A percentile compares a stretch with the other conserved stretches of the same genome.
These are phyloP conservation scores for Pseudevernia furfuracea DNA, from an alignment of 495 filamentous ascomycete genomes.

Conservation along the genomic window DNA sequence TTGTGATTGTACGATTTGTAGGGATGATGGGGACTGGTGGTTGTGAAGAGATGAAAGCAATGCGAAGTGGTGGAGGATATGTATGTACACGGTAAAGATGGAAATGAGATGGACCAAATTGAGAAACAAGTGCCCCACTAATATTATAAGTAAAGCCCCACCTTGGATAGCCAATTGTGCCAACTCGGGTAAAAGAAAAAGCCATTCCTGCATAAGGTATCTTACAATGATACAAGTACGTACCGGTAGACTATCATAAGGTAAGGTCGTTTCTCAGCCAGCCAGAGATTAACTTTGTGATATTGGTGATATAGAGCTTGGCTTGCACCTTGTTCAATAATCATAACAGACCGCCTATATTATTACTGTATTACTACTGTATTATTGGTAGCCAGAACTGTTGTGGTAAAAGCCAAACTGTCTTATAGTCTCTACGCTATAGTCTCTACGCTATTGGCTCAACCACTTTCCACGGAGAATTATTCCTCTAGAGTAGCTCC, in stretches of 20 bases:
- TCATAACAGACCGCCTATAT: no score
- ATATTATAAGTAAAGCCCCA: not conserved
- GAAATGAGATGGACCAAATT: not conserved
- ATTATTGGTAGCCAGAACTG: no score
- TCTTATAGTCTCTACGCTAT: no score
- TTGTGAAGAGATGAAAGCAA: not conserved
- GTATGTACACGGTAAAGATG: not conserved
- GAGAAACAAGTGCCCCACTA: not conserved
- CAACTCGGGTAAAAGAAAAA: no score
- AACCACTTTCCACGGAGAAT: not conserved
- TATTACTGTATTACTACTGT: no score
- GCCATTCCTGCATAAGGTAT: no score
- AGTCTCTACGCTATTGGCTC: no score
- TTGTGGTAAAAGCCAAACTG: no score
- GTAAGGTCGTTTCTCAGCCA: constrained; percentile 2
- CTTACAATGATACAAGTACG: no score
- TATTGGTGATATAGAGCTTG: not conserved
- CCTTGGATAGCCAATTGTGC: not conserved
- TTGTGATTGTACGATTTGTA: not conserved
- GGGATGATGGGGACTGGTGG: not conserved
- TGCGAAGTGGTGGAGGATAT: not conserved
- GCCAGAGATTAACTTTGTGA: not conserved
- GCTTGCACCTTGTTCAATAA: not conserved
- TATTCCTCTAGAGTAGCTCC: not conserved
- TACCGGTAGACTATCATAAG: no score